These are phyloP conservation scores for Jamesozyma rosinii DNA, from an alignment of 805 yeast species.

Conservation along the genomic window DNA sequence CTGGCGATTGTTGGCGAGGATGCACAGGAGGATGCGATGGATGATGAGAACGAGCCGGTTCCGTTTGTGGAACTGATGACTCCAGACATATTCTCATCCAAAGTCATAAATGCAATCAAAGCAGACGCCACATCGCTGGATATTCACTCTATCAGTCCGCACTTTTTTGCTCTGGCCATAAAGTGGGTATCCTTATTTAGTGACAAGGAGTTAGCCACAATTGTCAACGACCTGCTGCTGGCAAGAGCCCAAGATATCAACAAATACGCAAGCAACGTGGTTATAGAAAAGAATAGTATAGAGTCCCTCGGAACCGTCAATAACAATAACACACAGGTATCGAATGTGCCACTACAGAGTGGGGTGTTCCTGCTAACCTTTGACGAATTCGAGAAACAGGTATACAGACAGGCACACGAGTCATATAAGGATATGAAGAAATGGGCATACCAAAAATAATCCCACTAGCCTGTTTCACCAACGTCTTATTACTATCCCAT, in stretches of 20 bases:
- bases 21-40: slow-evolving; percentile 21
- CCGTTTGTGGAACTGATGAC: slow-evolving; percentile 59
- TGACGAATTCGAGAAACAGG: slow-evolving; percentile 65
- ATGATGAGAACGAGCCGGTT: slow-evolving; percentile 24
- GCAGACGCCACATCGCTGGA: slow-evolving; percentile 62
- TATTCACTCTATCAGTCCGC: slow-evolving; percentile 52
- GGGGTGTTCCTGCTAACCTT: slow-evolving; percentile 47
- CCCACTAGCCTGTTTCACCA: background rate
- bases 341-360: background rate
- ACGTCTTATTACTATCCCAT: background rate
- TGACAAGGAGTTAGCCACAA: slow-evolving; percentile 52
- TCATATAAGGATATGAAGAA: slow-evolving; percentile 37
- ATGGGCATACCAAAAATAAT: slow-evolving; percentile 30
- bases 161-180: slow-evolving; percentile 60
- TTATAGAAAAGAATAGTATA: slow-evolving; percentile 4
- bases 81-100: slow-evolving; percentile 59
- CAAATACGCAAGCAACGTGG: slow-evolving; percentile 44
- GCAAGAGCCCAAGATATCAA: slow-evolving; percentile 63
- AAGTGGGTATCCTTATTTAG: slow-evolving; percentile 70
- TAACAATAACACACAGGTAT: background rate
- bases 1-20: slow-evolving; percentile 44
- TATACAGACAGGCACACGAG: slow-evolving; percentile 47
- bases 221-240: slow-evolving; percentile 44
- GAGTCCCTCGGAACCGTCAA: background rate
- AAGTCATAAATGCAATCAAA: slow-evolving; percentile 74